A percentile compares a stretch with the other conserved stretches of the same genome.
Conservation (phyloP, 208 protist genomes). For the Acanthamoeba quina region DNA sequence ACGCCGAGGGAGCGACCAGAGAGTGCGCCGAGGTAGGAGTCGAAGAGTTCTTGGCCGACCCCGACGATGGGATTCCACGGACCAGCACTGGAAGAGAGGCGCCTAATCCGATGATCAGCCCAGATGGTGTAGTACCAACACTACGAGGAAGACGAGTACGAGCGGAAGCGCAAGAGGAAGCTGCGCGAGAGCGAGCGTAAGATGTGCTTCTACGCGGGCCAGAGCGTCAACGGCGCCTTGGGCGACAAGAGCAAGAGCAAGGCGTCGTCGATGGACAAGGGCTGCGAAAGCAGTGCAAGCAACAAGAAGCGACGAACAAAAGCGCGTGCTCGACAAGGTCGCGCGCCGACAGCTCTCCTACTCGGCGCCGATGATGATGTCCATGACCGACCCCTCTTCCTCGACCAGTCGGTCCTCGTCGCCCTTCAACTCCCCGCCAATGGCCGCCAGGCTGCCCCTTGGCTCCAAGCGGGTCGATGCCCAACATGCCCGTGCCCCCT, state of each 20-base stretch:
- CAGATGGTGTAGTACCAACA: constrained; percentile 28
- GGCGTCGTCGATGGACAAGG: neutral
- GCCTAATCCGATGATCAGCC: no score
- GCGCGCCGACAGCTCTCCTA: neutral
- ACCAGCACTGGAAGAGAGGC: no score
- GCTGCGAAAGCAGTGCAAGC: neutral
- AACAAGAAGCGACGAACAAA: constrained; percentile 8
- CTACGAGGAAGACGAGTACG: constrained; percentile 58
- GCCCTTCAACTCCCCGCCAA: neutral
- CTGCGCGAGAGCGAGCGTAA: constrained; percentile 40
- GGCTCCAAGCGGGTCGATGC: neutral
- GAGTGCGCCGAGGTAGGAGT: no score
- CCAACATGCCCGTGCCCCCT: neutral
- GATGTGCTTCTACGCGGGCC: constrained; percentile 49
- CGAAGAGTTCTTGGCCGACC: no score
- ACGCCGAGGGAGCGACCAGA: no score
- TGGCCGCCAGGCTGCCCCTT: no score
- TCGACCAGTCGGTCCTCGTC: neutral
- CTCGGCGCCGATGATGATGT: neutral
- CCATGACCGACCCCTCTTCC: no score
- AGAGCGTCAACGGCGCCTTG: neutral
- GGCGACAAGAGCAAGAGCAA: constrained; percentile 1
- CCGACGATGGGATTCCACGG: no score
- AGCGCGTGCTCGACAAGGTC: neutral
- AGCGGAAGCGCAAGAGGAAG: constrained; percentile 49